Conservation (phyloP, 257 asterid species). For the Solanum gracilifrons region DNA sequence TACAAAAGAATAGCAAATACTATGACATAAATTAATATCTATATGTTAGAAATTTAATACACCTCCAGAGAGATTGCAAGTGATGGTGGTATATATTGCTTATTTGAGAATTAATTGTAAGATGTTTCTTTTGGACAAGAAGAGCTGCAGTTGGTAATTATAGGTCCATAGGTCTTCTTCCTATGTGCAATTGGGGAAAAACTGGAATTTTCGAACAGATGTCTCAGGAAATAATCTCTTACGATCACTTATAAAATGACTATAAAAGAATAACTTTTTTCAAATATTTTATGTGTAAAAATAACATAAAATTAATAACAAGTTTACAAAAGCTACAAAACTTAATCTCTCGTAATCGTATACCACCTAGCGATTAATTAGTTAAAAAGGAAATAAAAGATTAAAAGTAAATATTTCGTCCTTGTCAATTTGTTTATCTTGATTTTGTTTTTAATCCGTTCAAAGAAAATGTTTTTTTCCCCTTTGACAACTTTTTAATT, state of each 20-base stretch:
- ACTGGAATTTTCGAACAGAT: not conserved
- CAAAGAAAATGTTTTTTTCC: too few species aligned
- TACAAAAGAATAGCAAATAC: not conserved
- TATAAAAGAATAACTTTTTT: rapidly evolving
- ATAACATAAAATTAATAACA: not conserved
- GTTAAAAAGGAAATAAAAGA: not conserved
- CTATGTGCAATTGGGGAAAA: not conserved
- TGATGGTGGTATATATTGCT: not conserved
- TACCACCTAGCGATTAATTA: not conserved
- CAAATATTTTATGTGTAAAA: not conserved
- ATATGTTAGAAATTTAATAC: not conserved
- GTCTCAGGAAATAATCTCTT: not conserved
- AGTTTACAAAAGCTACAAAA: not conserved
- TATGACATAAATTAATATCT: not conserved
- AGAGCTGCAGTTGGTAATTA: not conserved
- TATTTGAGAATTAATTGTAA: not conserved
- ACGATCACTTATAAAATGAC: not conserved
- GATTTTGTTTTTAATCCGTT: too few species aligned
- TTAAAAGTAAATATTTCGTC: not conserved
- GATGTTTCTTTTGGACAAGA: not conserved
- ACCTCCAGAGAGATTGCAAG: not conserved
- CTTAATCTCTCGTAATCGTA: not conserved
- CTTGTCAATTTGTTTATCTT: not conserved
- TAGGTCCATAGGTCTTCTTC: not conserved
- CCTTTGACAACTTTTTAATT: too few species aligned